Conservation (phyloP, 1,284 basidiomycete species). For the Pseudozyma sp. region DNA sequence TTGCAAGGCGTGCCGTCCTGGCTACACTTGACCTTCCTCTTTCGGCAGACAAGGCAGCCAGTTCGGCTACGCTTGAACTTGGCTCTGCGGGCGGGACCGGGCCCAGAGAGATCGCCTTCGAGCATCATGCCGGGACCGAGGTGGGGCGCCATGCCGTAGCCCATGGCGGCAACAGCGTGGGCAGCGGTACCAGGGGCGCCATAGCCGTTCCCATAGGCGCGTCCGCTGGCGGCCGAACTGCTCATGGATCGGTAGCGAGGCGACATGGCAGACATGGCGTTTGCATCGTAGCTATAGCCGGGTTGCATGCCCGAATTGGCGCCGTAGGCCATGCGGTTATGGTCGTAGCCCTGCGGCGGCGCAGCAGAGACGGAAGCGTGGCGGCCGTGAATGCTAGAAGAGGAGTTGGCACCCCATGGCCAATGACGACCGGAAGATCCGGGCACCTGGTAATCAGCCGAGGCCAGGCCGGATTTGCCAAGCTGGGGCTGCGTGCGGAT, state of each 20-base stretch:
- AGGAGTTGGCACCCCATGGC: slow-evolving; percentile 45
- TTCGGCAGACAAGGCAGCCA: slow-evolving; percentile 62
- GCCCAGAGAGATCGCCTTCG: slow-evolving; percentile 45
- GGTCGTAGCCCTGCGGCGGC: slow-evolving; percentile 44
- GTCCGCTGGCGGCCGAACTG: slow-evolving; percentile 48
- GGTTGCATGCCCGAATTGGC: slow-evolving; percentile 35
- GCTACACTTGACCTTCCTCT: slow-evolving; percentile 63
- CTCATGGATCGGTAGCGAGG: slow-evolving; percentile 56
- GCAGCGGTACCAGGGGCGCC: slow-evolving; percentile 44
- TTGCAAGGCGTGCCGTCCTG: slow-evolving; percentile 65
- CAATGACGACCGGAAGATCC: slow-evolving; percentile 47
- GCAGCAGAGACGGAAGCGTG: slow-evolving; percentile 52
- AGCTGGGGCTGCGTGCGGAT: slow-evolving; percentile 47
- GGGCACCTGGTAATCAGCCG: slow-evolving; percentile 45
- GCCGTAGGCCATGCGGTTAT: slow-evolving; percentile 47
- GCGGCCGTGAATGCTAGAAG: slow-evolving; percentile 37
- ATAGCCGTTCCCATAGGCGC: slow-evolving; percentile 42
- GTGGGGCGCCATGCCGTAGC: slow-evolving; percentile 49
- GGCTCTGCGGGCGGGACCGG: slow-evolving; percentile 51
- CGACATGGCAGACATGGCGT: slow-evolving; percentile 44
- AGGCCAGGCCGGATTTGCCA: slow-evolving; percentile 45
- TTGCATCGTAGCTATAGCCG: slow-evolving; percentile 41
- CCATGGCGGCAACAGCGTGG: slow-evolving; percentile 43
- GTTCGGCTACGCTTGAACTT: slow-evolving; percentile 63
- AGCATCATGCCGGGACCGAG: slow-evolving; percentile 47